phyloP scores from a whole-genome alignment of 179 eudicot genomes.

The Monotropa hypopitys region DNA sequence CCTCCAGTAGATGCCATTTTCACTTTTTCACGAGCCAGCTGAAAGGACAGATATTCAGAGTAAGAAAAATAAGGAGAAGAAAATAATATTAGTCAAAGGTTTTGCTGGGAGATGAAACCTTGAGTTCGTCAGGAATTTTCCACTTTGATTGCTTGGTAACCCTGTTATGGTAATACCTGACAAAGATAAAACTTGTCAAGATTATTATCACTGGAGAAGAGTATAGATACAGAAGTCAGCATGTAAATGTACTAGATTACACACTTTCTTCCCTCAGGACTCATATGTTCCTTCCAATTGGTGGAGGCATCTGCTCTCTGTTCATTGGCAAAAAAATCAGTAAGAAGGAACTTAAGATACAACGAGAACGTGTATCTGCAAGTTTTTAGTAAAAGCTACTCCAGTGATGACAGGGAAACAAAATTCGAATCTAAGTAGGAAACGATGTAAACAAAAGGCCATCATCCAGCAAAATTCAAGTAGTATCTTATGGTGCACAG shows the following conservation, averaged over 20 bases:
- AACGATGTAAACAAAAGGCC: neutral
- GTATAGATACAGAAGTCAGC: neutral
- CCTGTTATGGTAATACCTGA: conserved; percentile 76
- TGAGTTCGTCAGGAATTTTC: conserved; percentile 78
- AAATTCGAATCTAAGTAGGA: neutral
- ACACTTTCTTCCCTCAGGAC: conserved; percentile 79
- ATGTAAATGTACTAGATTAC: conserved; percentile 14
- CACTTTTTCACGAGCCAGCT: conserved; percentile 69
- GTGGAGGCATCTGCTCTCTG: conserved; percentile 97
- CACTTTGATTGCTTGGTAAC: conserved; percentile 79
- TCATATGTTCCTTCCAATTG: conserved; percentile 72
- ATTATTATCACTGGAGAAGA: conserved; percentile 9
- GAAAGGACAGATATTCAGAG: conserved; percentile 5
- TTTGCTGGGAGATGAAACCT: conserved; percentile 31
- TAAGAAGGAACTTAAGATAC: conserved; percentile 6
- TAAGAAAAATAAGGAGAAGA: neutral
- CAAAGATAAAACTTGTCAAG: conserved; percentile 11
- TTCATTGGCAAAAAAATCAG: conserved; percentile 13
- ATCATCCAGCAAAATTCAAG: neutral
- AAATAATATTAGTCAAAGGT: neutral
- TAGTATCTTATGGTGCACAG: neutral
- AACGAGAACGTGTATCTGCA: neutral
- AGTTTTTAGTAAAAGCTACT: neutral
- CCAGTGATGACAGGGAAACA: conserved; percentile 1
- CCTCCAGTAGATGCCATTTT: conserved; percentile 24